Evolutionary conservation across 768 basidiomycete genomes (phyloP).

Genomic region (Russula griseocarnosa): DNA sequence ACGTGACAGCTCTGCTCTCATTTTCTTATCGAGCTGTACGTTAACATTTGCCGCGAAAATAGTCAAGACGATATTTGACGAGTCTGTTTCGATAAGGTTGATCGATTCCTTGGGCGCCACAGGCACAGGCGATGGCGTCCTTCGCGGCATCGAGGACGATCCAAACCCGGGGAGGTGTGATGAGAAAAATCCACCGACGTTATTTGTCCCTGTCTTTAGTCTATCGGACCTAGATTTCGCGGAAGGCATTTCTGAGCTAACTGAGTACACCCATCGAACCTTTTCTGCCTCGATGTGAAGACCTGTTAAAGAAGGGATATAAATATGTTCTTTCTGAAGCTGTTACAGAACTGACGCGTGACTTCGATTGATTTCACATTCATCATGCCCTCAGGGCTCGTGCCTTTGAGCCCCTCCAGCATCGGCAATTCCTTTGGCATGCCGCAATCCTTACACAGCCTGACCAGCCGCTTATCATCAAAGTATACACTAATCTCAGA

Average conservation of each 20-base stretch:
- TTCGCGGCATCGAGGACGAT: slow-evolving; percentile 34
- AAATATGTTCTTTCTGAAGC: slow-evolving; percentile 15
- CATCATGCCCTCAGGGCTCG: slow-evolving; percentile 63
- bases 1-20: slow-evolving; percentile 69
- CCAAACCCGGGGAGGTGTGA: slow-evolving; percentile 39
- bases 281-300: too few relatives aligned
- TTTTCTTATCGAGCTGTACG: slow-evolving; percentile 62
- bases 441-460: slow-evolving; percentile 59
- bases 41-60: slow-evolving; percentile 65
- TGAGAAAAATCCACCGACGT: slow-evolving; percentile 39
- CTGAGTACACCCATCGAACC: slow-evolving; percentile 68
- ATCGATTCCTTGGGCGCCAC: slow-evolving; percentile 32
- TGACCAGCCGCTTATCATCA: slow-evolving; percentile 68
- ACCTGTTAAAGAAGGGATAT: slow-evolving; percentile 48
- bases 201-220: slow-evolving; percentile 11
- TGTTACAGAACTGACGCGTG: slow-evolving; percentile 46
- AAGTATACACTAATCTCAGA: slow-evolving; percentile 75
- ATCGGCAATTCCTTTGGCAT: slow-evolving; percentile 48
- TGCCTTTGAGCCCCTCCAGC: slow-evolving; percentile 53
- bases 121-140: slow-evolving; percentile 33
- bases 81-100: slow-evolving; percentile 38
- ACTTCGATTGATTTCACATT: slow-evolving; percentile 57
- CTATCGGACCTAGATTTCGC: slow-evolving; percentile 20
- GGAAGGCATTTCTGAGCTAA: slow-evolving; percentile 56
- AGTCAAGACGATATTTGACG: slow-evolving; percentile 55